These are phyloP conservation scores for Tolypocladium endophyticum DNA, from an alignment of 2,329 filamentous ascomycete species.

Conservation along the genomic window DNA sequence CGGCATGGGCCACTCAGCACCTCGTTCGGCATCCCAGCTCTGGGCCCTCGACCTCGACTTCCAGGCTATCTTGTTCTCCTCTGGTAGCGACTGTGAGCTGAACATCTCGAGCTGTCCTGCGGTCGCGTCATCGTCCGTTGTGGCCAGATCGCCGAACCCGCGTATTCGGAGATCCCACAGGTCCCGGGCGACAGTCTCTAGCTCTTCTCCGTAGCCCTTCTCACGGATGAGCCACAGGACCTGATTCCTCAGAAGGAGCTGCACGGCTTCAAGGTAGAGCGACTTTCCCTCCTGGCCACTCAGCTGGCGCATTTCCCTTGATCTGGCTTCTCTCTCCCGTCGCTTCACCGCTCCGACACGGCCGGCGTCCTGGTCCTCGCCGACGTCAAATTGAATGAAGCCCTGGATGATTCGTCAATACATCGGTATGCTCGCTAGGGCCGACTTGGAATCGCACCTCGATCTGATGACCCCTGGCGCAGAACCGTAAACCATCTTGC, in stretches of 20 bases:
- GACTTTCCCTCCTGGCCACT: slow-evolving; percentile 59
- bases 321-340: slow-evolving; percentile 45
- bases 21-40: slow-evolving; percentile 34
- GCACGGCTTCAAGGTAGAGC: slow-evolving; percentile 74
- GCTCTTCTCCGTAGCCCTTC: slow-evolving; percentile 56
- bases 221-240: slow-evolving; percentile 59
- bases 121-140: slow-evolving; percentile 10
- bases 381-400: slow-evolving; percentile 44
- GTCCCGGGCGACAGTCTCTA: slow-evolving; percentile 72
- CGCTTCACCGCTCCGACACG: slow-evolving; percentile 43
- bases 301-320: slow-evolving; percentile 45
- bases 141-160: slow-evolving; percentile 26
- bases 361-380: slow-evolving; percentile 63
- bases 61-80: slow-evolving; percentile 14
- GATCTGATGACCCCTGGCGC: slow-evolving; percentile 69
- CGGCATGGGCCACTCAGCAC: slow-evolving; percentile 46
- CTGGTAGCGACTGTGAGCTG: slow-evolving; percentile 24
- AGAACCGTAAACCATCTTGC: slow-evolving; percentile 69
- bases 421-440: too few species aligned
- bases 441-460: slow-evolving; percentile 40
- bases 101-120: slow-evolving; percentile 23
- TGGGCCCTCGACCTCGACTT: slow-evolving; percentile 20
- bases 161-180: slow-evolving; percentile 68
- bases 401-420: slow-evolving; percentile 22
- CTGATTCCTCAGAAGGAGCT: slow-evolving; percentile 78